Conservation (phyloP, 352 stramenopile species). For the Pythium aphanidermatum region DNA sequence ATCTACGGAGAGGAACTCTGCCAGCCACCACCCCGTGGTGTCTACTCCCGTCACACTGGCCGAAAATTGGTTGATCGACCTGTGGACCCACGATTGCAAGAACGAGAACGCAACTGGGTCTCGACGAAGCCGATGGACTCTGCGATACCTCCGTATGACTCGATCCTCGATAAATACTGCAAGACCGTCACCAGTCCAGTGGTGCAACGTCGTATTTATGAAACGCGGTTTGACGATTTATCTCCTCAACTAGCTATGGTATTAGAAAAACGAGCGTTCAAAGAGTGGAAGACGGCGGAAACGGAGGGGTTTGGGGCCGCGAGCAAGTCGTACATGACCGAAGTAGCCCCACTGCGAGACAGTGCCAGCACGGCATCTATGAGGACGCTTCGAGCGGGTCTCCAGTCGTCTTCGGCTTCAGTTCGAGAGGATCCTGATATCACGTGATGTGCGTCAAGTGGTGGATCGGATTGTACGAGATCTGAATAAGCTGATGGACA, state of each 20-base stretch:
- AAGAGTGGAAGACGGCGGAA: constrained; percentile 33
- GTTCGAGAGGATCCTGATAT: too few relatives aligned
- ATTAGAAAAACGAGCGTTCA: constrained; percentile 58
- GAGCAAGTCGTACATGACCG: constrained; percentile 40
- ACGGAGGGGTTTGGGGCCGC: constrained; percentile 31
- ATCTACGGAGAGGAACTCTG: constrained; percentile 5
- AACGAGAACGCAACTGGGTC: constrained; percentile 55
- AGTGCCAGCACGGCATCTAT: background rate
- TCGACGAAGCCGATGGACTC: constrained; percentile 37
- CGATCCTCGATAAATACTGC: constrained; percentile 77
- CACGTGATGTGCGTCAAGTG: too few relatives aligned
- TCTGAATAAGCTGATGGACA: constrained; percentile 39
- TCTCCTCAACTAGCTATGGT: constrained; percentile 69
- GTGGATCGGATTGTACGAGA: constrained; percentile 19
- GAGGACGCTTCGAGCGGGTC: constrained; percentile 1
- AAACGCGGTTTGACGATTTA: constrained; percentile 46
- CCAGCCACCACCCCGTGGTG: background rate
- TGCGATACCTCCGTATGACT: constrained; percentile 58
- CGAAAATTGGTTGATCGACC: constrained; percentile 23
- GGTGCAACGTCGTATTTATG: constrained; percentile 75
- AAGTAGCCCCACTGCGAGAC: constrained; percentile 19
- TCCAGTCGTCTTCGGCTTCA: background rate
- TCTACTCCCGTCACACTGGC: constrained; percentile 9
- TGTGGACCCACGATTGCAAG: constrained; percentile 12
- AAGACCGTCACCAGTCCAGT: constrained; percentile 64